These are phyloP conservation scores for Colletotrichum lupini DNA, from an alignment of 2,329 filamentous ascomycete genomes.

Conservation along the genomic window DNA sequence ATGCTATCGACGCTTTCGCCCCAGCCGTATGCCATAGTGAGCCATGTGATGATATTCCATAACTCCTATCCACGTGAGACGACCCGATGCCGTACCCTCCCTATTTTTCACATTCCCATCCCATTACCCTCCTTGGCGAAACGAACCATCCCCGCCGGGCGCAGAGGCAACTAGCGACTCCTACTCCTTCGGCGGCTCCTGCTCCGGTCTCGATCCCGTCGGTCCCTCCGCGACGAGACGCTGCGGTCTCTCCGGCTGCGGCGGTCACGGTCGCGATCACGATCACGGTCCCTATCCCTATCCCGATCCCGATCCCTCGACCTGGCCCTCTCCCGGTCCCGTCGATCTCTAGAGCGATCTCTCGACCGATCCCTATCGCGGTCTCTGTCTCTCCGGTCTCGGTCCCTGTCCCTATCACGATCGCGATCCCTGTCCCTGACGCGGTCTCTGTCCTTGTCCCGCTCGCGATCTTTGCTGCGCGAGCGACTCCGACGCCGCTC, in stretches of 20 bases:
- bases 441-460: slow-evolving; percentile 44
- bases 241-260: slow-evolving; percentile 27
- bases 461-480: slow-evolving; percentile 47
- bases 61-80: background rate
- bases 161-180: slow-evolving; percentile 21
- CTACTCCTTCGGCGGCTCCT: slow-evolving; percentile 25
- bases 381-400: slow-evolving; percentile 41
- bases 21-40: background rate
- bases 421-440: slow-evolving; percentile 46
- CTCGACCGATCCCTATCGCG: slow-evolving; percentile 45
- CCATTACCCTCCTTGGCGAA: background rate
- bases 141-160: background rate
- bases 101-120: background rate
- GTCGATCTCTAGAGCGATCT: slow-evolving; percentile 42
- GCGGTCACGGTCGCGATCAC: slow-evolving; percentile 37
- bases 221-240: slow-evolving; percentile 19
- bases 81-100: background rate
- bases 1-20: background rate
- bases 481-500: slow-evolving; percentile 51
- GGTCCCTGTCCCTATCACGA: slow-evolving; percentile 45
- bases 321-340: slow-evolving; percentile 44
- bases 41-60: background rate
- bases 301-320: slow-evolving; percentile 43
- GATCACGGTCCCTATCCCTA: slow-evolving; percentile 15
- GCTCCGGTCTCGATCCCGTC: slow-evolving; percentile 20